These are phyloP conservation scores for Diplodia sapinea DNA, from an alignment of 2,329 filamentous ascomycete genomes.

Conservation along the genomic window DNA sequence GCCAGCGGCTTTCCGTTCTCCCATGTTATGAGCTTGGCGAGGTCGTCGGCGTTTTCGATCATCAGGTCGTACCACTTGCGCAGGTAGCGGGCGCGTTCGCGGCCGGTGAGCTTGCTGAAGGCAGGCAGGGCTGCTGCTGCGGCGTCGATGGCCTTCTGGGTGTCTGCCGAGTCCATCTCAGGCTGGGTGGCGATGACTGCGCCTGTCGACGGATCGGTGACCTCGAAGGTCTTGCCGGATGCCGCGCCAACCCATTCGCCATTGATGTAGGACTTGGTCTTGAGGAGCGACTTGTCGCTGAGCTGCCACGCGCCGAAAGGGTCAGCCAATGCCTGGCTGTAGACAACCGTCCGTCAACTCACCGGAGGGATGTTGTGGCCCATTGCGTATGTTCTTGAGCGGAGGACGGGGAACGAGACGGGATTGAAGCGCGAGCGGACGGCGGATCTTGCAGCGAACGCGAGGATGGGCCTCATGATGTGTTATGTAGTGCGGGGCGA, in stretches of 20 bases:
- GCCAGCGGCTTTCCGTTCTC: slow-evolving; percentile 87
- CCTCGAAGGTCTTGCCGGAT: slow-evolving; percentile 90
- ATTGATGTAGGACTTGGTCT: slow-evolving; percentile 84
- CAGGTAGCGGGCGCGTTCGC: slow-evolving; percentile 74
- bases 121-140: slow-evolving; percentile 75
- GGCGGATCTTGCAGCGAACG: slow-evolving; percentile 33
- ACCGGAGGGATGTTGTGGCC: slow-evolving; percentile 51
- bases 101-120: slow-evolving; percentile 74
- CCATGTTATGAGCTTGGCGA: slow-evolving; percentile 83
- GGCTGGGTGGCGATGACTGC: slow-evolving; percentile 81
- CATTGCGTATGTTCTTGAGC: slow-evolving; percentile 52
- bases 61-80: slow-evolving; percentile 83
- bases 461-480: slow-evolving; percentile 34
- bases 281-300: slow-evolving; percentile 69
- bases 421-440: slow-evolving; percentile 42
- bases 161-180: slow-evolving; percentile 81
- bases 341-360: slow-evolving; percentile 31
- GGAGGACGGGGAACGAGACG: slow-evolving; percentile 43
- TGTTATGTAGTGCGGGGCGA: slow-evolving; percentile 1
- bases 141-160: slow-evolving; percentile 80
- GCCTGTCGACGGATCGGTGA: slow-evolving; percentile 83
- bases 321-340: slow-evolving; percentile 6
- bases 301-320: slow-evolving; percentile 42
- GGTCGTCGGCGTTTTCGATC: slow-evolving; percentile 77
- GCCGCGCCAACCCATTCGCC: slow-evolving; percentile 87